Evolutionary conservation across 1,139 yeast species (phyloP), one percentile per base, ranked within the genome.

Genomic region (Spencermartinsiella ligniputridi): DNA sequence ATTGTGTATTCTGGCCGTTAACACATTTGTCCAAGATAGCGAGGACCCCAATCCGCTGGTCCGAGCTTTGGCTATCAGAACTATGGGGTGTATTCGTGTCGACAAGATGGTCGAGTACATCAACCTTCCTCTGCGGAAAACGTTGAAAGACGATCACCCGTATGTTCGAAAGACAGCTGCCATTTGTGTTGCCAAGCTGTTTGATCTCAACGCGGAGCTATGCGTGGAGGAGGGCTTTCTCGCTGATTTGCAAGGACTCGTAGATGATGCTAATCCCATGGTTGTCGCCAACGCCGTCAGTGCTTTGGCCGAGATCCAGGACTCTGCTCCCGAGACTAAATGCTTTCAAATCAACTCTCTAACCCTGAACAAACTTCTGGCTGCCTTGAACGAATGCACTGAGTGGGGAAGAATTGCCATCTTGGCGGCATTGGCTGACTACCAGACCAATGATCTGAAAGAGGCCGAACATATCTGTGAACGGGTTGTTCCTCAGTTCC

Each of bases 371-470:
- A 83, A 76, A 61, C 74, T 92, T 50, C 71, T 94, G 49, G 73
- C 81, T 54, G 95, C 96, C 22, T 73, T 94, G 53, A 90, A 90
- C 64, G 99, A 94, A 67, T 92, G 97, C 67, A 90, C 97, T 1
- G 99, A 94, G 68, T 94, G 99, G 99, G 98, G 98, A 4, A 78
- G 98, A 60, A 85, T 92, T 53, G 81, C 97, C 2, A 86, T 94
- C 39, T 72, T 94, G 52, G 78, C 87, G 1, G 89, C 96, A 1
- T 69, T 94, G 53, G 74, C 88, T 8, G 90, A 84, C 40, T 92
- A 83, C 62, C 43, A 49, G 8, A 71, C 86, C 0, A 74, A 72
- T 40, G 77, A 74, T 43, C 62, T 70, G 1, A 74, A 75, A 20
- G 96, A 90, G 59, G 89, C 95, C 2, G 80, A 77, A 52, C 92